A percentile compares a stretch with the other conserved stretches of the same genome.
phyloP scores from a whole-genome alignment of 2,329 filamentous ascomycete genomes.

The Lasiodiplodia sp. region DNA sequence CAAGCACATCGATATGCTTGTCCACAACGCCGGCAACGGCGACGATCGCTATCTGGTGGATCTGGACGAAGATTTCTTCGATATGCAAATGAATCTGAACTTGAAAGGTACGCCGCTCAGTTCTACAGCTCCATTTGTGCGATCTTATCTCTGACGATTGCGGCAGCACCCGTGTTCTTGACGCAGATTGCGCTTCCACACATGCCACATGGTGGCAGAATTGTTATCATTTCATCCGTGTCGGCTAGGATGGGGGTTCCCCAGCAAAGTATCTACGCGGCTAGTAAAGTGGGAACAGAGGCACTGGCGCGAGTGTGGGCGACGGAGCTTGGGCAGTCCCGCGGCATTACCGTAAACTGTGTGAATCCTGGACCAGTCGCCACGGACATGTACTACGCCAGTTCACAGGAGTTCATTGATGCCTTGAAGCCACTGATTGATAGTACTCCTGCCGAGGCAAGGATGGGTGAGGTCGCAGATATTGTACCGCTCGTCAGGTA shows the following conservation, averaged over 20 bases:
- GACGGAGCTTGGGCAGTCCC: constrained; percentile 15
- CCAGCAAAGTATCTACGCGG: constrained; percentile 15
- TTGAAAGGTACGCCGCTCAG: neutral
- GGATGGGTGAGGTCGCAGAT: too few species aligned
- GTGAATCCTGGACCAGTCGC: constrained; percentile 27
- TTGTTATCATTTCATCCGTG: constrained; percentile 18
- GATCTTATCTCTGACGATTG: too few species aligned
- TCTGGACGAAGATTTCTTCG: constrained; percentile 2
- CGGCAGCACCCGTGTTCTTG: neutral
- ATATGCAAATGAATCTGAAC: constrained; percentile 13
- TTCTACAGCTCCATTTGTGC: neutral
- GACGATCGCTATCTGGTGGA: neutral
- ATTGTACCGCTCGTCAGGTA: too few species aligned
- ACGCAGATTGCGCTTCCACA: constrained; percentile 14
- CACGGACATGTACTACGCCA: constrained; percentile 31
- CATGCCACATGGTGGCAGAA: constrained; percentile 1
- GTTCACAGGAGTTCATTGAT: too few species aligned
- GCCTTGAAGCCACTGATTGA: too few species aligned
- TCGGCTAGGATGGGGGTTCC: neutral
- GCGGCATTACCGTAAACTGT: constrained; percentile 23
- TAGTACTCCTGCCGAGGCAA: too few species aligned
- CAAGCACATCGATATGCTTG: constrained; percentile 22
- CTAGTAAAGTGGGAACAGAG: constrained; percentile 22
- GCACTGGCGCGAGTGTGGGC: constrained; percentile 26
- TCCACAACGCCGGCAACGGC: constrained; percentile 21